Percentiles rank a stretch among this genome's conserved stretches.
phyloP scores from a whole-genome alignment of 192 early-diverging fungal species.

The Coemansia sp. region DNA sequence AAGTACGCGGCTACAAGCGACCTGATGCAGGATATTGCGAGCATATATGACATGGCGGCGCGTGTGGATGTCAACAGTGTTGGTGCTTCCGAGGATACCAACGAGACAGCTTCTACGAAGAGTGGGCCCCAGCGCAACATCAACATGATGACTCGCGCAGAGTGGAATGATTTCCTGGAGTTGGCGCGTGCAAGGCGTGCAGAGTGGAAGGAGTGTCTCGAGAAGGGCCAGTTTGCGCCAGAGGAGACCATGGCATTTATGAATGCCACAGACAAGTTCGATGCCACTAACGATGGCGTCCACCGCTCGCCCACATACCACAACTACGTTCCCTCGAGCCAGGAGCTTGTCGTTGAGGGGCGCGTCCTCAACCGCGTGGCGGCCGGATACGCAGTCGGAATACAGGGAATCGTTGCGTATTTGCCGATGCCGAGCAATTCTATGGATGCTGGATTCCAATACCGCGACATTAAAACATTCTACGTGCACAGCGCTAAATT shows the following conservation, averaged over 20 bases:
- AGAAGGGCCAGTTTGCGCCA: slow-evolving; percentile 36
- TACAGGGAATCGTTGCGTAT: slow-evolving; percentile 65
- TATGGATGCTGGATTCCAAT: slow-evolving; percentile 37
- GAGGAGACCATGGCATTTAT: slow-evolving; percentile 49
- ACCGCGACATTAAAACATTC: slow-evolving; percentile 60
- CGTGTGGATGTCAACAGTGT: neutral
- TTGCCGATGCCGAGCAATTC: slow-evolving; percentile 43
- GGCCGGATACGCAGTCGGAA: slow-evolving; percentile 61
- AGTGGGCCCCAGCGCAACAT: slow-evolving; percentile 56
- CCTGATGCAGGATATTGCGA: slow-evolving; percentile 32
- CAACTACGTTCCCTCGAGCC: slow-evolving; percentile 41
- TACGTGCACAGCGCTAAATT: slow-evolving; percentile 64
- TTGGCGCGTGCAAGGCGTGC: slow-evolving; percentile 57
- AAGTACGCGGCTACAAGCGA: slow-evolving; percentile 18
- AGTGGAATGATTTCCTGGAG: slow-evolving; percentile 67
- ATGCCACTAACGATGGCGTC: slow-evolving; percentile 37
- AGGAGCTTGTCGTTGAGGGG: slow-evolving; percentile 61
- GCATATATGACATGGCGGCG: neutral
- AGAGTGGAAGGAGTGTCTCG: slow-evolving; percentile 58
- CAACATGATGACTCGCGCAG: slow-evolving; percentile 56
- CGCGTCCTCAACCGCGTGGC: slow-evolving; percentile 60
- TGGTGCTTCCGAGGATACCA: neutral
- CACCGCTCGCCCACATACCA: slow-evolving; percentile 61
- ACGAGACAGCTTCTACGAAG: neutral
- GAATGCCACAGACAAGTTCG: slow-evolving; percentile 35